phyloP scores from a whole-genome alignment of 1,284 basidiomycete genomes.

The Microbotryum violaceum region DNA sequence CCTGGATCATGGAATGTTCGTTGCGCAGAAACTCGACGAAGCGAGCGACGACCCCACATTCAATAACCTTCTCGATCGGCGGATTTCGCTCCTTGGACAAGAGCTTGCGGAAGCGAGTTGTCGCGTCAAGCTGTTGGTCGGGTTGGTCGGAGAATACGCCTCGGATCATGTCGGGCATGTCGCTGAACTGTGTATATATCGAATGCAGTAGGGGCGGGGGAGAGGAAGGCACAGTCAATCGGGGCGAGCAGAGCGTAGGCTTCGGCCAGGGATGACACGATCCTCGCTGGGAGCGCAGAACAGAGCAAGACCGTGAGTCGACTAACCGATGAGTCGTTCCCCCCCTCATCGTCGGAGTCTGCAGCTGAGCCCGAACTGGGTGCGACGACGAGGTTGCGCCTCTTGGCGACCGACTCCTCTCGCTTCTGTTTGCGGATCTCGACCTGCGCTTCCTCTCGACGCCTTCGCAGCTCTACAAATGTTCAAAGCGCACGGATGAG shows the following conservation, averaged over 20 bases:
- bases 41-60: slow-evolving; percentile 91
- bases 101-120: slow-evolving; percentile 90
- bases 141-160: slow-evolving; percentile 88
- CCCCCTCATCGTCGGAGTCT: slow-evolving; percentile 35
- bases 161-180: slow-evolving; percentile 66
- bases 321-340: slow-evolving; percentile 50
- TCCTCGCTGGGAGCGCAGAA: background rate
- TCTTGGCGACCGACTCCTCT: slow-evolving; percentile 93
- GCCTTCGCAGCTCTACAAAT: slow-evolving; percentile 59
- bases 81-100: slow-evolving; percentile 99
- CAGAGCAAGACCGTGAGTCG: too few relatives aligned
- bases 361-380: slow-evolving; percentile 52
- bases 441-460: slow-evolving; percentile 92
- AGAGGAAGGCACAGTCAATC: background rate
- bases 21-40: slow-evolving; percentile 91
- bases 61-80: slow-evolving; percentile 98
- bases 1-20: slow-evolving; percentile 91
- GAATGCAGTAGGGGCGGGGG: background rate
- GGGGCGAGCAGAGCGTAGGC: background rate
- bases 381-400: slow-evolving; percentile 78
- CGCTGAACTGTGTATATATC: slow-evolving; percentile 48
- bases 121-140: slow-evolving; percentile 88
- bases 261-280: background rate
- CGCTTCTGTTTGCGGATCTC: slow-evolving; percentile 94
- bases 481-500: slow-evolving; percentile 40